phyloP scores from a whole-genome alignment of 139 green algal genomes.

The Picochlorum sp. region DNA sequence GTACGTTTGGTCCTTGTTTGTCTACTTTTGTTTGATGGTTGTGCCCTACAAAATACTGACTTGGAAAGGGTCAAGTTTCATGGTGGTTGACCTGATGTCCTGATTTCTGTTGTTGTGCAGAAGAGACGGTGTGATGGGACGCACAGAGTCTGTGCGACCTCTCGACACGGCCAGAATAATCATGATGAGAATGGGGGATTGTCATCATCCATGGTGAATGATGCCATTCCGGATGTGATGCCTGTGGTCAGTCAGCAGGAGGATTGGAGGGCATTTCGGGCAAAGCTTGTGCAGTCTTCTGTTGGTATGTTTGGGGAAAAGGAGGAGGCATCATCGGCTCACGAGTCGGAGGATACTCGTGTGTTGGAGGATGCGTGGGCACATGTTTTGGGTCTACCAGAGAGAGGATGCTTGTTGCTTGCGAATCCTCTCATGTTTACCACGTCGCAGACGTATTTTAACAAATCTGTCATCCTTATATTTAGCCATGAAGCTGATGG shows the following conservation, averaged over 20 bases:
- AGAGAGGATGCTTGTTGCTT: constrained; percentile 72
- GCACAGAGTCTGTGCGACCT: too few species aligned
- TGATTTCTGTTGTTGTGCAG: too few species aligned
- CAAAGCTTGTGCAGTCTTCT: constrained; percentile 21
- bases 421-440: constrained; percentile 62
- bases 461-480: constrained; percentile 63
- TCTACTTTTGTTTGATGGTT: too few species aligned
- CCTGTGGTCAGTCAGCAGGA: constrained; percentile 17
- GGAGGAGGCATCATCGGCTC: background rate
- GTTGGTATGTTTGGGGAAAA: background rate
- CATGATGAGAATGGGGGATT: background rate
- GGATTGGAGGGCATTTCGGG: constrained; percentile 40
- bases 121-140: too few species aligned
- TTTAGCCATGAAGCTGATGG: constrained; percentile 50
- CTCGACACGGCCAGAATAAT: too few species aligned
- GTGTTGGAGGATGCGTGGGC: constrained; percentile 45
- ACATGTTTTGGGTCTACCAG: constrained; percentile 55
- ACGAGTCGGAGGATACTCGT: background rate
- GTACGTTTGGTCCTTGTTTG: too few species aligned
- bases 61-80: too few species aligned
- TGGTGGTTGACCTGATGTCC: too few species aligned
- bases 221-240: constrained; percentile 23
- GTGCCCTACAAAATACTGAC: too few species aligned
- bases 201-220: background rate
- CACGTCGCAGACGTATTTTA: constrained; percentile 66